Evolutionary conservation across 257 asterid genomes (phyloP), one percentile per base, ranked within the genome.

Genomic region (Fraxinus excelsior): DNA sequence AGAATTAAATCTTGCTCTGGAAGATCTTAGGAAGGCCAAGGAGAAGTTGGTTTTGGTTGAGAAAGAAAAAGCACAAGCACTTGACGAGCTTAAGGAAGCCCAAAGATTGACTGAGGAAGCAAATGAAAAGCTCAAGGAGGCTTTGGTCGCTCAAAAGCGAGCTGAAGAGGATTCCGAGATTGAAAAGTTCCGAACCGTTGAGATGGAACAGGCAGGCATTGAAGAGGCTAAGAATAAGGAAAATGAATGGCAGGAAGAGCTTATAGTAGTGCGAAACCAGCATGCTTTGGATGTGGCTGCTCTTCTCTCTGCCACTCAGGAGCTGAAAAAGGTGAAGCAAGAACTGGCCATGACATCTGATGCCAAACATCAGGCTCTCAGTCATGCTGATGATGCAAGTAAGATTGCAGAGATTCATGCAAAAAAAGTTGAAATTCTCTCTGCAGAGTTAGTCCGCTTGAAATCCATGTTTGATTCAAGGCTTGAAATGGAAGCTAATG

Each of bases 171-270:
- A 71, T 81, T 80, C 88, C n/a, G 91, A 87, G 81, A 76, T 87
- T 73, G 88, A 87, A 46, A 85, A 77, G 67, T 87, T 87, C 64
- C 88, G 86, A 37, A 85, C 87, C n/a, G 78, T 85, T 70, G 89
- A 87, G 79, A 82, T 85, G 84, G 88, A 85, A 71, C 89, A 87
- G 77, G 91, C 92, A 19, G 94, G 97, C 72, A 93, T 96, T 23
- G 98, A 93, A 81, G 90, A 91, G 31, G 83, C 90, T 79, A 92
- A 90, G 82, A 90, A 80, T 88, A 93, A 91, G 82, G 97, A 93
- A 79, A 95, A 86, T 31, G 95, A 96, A 81, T 86, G 96, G 93
- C 74, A 82, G 87, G 89, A 84, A 70, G 97, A 91, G 85, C 85
- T 93, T 28, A 97, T 91, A 78, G 84, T 85, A 65, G 90, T 91